Base-by-base conservation (phyloP, 768 basidiomycete species). In the Lactarius evosmus region DNA sequence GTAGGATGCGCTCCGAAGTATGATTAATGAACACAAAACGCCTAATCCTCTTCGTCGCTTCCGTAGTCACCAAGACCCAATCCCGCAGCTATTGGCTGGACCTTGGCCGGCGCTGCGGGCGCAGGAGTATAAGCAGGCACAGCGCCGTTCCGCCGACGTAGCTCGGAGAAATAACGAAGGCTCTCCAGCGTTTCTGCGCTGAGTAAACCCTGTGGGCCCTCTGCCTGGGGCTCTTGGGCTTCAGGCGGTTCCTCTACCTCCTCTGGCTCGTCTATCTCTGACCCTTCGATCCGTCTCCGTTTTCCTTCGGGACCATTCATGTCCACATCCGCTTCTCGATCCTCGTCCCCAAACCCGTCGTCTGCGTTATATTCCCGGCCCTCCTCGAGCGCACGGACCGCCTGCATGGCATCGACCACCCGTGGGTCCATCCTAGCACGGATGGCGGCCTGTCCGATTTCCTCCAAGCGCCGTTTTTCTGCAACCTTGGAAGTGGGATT, bases 401-500 rank as follows among this genome's bases (percentile, higher is more conserved):
- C 80, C 56, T 91, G 81, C 79, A 96, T 89, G 2, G 95, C 94
- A 68, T 96, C 91, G 11, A 97, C 86, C 56, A 98, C 87, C 19
- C 88, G 82, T 7, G 91, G 89, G 72, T 98, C 93, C 80, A 98
- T 87, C 56, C 82, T 81, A 25, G 89, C 85, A 44, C 84, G 82
- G 72, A 99, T 95, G 3, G 91, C 95, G 63, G 91, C 86, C 67
- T 89, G 86, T 0, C 97, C 97, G 69, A 88, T 80, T 2, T 89
- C 87, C 72, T 94, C 90, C 32, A 99, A 73, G 14, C 95, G 80
- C 9, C 83, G 80, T 70, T 94, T 90, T 75, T 98, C 97, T 0
- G 85, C 83, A 8, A 89, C 86, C 70, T 95, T 95, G 66, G 89
- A 86, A 0, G 85, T 85, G 1, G 96, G 97, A 73, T 99, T 99